Percentiles rank a stretch among this genome's conserved stretches.
These are phyloP conservation scores for Teratosphaeria epicoccoides DNA, from an alignment of 2,329 filamentous ascomycete species.

Conservation along the genomic window DNA sequence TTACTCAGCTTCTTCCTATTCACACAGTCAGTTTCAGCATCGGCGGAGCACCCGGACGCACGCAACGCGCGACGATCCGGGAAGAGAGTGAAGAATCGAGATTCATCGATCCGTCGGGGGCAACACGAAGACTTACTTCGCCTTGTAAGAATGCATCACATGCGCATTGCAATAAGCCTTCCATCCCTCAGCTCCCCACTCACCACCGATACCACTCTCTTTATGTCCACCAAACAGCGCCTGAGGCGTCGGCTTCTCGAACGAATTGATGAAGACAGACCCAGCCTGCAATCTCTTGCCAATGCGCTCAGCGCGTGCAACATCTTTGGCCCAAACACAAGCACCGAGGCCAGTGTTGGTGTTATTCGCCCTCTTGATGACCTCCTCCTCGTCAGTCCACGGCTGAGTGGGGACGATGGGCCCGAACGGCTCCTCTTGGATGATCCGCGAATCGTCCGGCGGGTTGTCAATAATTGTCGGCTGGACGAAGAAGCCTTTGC, in stretches of 20 bases:
- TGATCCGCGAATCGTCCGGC: constrained; percentile 29
- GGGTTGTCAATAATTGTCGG: constrained; percentile 40
- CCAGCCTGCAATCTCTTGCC: constrained; percentile 42
- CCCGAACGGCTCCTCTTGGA: constrained; percentile 42
- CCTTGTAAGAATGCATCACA: constrained; percentile 38
- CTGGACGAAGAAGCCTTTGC: constrained; percentile 32
- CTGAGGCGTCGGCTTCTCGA: constrained; percentile 36
- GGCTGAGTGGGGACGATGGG: constrained; percentile 39
- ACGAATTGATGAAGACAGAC: constrained; percentile 46
- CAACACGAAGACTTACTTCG: constrained; percentile 5
- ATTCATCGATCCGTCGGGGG: no score
- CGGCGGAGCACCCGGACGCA: no score
- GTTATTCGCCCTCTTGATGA: constrained; percentile 39
- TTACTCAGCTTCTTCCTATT: no score
- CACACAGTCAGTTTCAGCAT: no score
- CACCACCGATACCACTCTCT: constrained; percentile 35
- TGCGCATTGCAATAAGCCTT: constrained; percentile 39
- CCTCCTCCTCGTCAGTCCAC: constrained; percentile 38
- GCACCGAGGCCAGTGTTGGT: constrained; percentile 42
- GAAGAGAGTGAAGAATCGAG: no score
- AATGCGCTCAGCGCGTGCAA: constrained; percentile 39
- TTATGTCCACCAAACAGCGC: constrained; percentile 65
- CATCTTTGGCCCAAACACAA: constrained; percentile 43
- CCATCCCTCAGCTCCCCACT: constrained; percentile 30
- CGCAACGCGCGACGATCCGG: no score